Conservation (phyloP, 257 asterid species). For the Henckelia pumila region DNA sequence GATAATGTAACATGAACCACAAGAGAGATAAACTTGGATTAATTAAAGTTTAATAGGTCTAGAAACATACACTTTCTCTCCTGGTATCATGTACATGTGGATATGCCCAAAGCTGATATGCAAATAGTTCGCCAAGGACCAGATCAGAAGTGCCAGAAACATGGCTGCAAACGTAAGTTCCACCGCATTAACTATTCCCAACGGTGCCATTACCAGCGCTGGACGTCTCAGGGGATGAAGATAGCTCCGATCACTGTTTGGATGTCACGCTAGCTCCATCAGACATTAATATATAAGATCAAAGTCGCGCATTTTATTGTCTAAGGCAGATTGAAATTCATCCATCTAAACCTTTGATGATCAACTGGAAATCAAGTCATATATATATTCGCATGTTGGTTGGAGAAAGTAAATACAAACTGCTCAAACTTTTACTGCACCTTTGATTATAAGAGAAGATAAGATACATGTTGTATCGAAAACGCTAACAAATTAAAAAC, state of each 20-base stretch:
- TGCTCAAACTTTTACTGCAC: too few relatives aligned
- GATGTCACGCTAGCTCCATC: not conserved
- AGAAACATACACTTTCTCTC: constrained; percentile 41
- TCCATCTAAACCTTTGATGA: too few relatives aligned
- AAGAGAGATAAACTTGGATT: too few relatives aligned
- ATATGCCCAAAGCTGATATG: constrained; percentile 38
- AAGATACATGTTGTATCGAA: too few relatives aligned
- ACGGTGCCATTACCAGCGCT: constrained; percentile 43
- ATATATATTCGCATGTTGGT: too few relatives aligned
- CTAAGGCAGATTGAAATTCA: too few relatives aligned
- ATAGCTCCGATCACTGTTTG: constrained; percentile 32
- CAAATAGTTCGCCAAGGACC: constrained; percentile 53
- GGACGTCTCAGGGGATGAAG: constrained; percentile 38
- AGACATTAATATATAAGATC: not conserved
- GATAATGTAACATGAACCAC: too few relatives aligned
- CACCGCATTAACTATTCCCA: constrained; percentile 44
- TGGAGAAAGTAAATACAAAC: too few relatives aligned
- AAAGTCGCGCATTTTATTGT: not conserved
- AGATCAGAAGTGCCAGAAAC: constrained; percentile 49
- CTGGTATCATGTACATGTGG: constrained; percentile 42
- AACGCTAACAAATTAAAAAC: not conserved
- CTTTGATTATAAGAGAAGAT: too few relatives aligned
- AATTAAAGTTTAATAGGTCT: not conserved
- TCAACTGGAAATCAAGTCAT: too few relatives aligned
- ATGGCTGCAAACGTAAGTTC: constrained; percentile 46